A percentile compares a stretch with the other conserved stretches of the same genome.
Evolutionary conservation across 305 asterid genomes (phyloP).

Genomic region (Rubia occidens): DNA sequence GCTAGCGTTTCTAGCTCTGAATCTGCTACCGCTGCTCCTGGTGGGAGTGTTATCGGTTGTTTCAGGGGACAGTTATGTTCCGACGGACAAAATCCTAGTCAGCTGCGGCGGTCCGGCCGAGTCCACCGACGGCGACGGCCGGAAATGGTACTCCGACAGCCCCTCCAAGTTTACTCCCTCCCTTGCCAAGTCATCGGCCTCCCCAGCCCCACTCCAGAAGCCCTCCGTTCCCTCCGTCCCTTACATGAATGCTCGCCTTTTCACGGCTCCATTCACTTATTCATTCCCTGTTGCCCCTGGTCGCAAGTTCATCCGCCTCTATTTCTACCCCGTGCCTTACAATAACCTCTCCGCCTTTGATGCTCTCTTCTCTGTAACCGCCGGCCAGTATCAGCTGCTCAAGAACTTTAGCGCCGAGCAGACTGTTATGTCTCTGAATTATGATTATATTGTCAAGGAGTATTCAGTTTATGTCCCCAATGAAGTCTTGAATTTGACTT

Average conservation of each 20-base stretch:
- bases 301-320: slow-evolving; percentile 59
- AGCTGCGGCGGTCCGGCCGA: slow-evolving; percentile 76
- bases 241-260: slow-evolving; percentile 70
- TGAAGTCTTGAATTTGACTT: slow-evolving; percentile 40
- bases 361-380: slow-evolving; percentile 51
- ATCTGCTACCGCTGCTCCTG: slow-evolving; percentile 20
- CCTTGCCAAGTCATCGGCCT: slow-evolving; percentile 34
- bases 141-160: slow-evolving; percentile 66
- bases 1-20: not conserved
- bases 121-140: slow-evolving; percentile 55
- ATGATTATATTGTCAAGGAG: slow-evolving; percentile 61
- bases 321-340: slow-evolving; percentile 72
- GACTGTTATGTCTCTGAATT: slow-evolving; percentile 55
- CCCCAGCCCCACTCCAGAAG: slow-evolving; percentile 49
- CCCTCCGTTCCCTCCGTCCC: slow-evolving; percentile 72
- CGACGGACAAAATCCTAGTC: slow-evolving; percentile 61
- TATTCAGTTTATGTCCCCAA: slow-evolving; percentile 52
- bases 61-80: slow-evolving; percentile 47
- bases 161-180: slow-evolving; percentile 54
- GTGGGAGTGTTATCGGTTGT: slow-evolving; percentile 21
- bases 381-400: slow-evolving; percentile 48
- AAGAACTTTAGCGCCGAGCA: slow-evolving; percentile 66
- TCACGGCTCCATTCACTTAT: slow-evolving; percentile 63
- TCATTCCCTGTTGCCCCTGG: slow-evolving; percentile 76
- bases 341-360: slow-evolving; percentile 39